Conservation (phyloP, 345 rosid genomes). For the Turnera subulata region DNA sequence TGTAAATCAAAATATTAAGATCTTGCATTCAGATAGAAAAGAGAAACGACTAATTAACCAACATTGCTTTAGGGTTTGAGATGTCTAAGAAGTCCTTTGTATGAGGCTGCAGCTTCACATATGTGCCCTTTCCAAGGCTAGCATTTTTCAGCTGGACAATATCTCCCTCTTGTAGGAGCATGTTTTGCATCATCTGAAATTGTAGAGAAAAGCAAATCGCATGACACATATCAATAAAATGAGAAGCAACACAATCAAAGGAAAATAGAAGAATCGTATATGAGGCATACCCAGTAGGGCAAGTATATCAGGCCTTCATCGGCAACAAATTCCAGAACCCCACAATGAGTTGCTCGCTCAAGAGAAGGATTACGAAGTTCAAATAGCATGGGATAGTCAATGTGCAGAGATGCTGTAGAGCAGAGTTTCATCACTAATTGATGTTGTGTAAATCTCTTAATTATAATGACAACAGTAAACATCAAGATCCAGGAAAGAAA, state of each 20-base stretch:
- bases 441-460: neutral
- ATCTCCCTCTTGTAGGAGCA: conserved; percentile 65
- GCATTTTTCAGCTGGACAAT: conserved; percentile 38
- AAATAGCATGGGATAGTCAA: conserved; percentile 64
- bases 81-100: conserved; percentile 58
- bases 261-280: neutral
- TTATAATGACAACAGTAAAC: neutral
- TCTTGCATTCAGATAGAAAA: neutral
- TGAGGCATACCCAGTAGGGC: conserved; percentile 55
- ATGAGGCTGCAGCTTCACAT: conserved; percentile 63
- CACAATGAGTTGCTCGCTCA: conserved; percentile 50
- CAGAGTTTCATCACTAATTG: neutral
- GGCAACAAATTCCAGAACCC: conserved; percentile 61
- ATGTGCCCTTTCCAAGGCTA: conserved; percentile 57
- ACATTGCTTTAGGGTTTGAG: conserved; percentile 74
- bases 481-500: neutral
- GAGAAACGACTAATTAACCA: conserved; percentile 12
- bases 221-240: conserved; percentile 1
- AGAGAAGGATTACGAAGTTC: conserved; percentile 38
- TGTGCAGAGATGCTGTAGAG: conserved; percentile 49
- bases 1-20: neutral
- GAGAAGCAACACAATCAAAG: neutral
- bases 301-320: conserved; percentile 61
- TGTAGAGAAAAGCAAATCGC: neutral
- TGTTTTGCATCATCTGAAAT: conserved; percentile 66